These are phyloP conservation scores for Penicillium fimorum DNA, from an alignment of 495 filamentous ascomycete species.

Conservation along the genomic window DNA sequence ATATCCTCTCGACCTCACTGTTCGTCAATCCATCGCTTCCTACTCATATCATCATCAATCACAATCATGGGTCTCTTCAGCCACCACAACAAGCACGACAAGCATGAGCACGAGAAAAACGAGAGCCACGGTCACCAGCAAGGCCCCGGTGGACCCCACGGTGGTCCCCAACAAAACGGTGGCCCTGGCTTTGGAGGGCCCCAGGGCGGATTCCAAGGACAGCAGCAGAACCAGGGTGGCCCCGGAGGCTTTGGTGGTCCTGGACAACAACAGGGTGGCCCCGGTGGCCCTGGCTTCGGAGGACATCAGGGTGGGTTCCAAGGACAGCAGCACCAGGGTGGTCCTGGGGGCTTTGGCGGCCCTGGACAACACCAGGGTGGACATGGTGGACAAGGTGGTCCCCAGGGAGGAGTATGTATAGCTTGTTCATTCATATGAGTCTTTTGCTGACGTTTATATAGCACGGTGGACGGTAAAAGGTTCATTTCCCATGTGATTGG, in stretches of 20 bases:
- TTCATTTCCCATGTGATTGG: background rate
- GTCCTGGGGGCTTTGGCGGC: background rate
- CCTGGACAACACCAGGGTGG: background rate
- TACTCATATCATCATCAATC: background rate
- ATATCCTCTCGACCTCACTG: background rate
- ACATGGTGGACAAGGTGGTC: background rate
- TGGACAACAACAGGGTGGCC: background rate
- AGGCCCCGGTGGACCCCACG: background rate
- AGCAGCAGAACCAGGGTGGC: background rate
- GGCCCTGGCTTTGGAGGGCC: background rate
- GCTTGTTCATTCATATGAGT: background rate
- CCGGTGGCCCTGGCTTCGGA: no score
- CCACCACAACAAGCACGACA: background rate
- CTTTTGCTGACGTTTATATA: constrained; percentile 1
- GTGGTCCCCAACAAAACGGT: no score
- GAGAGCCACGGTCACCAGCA: background rate
- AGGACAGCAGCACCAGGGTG: background rate
- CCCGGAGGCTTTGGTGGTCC: background rate
- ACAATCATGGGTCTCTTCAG: constrained; percentile 6
- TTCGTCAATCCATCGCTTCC: background rate
- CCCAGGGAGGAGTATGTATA: background rate
- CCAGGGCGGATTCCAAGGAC: background rate
- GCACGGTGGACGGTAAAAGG: background rate
- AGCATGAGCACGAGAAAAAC: background rate
- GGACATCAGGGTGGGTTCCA: background rate